Conservation (phyloP, 2,329 filamentous ascomycete species). For the Xylaria sp. region DNA sequence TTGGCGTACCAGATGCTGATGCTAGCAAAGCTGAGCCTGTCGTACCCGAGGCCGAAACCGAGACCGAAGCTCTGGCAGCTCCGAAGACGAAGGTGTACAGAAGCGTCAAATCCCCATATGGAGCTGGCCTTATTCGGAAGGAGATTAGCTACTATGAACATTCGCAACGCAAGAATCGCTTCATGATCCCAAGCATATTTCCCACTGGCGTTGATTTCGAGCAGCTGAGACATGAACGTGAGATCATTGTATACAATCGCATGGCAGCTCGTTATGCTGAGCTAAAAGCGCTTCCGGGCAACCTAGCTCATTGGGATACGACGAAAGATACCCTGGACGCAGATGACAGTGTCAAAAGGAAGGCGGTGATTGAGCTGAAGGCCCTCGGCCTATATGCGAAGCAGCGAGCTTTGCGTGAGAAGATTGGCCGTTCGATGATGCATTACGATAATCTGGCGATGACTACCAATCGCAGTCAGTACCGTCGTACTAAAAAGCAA, state of each 20-base stretch:
- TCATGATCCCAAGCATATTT: constrained; percentile 81
- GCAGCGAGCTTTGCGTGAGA: constrained; percentile 78
- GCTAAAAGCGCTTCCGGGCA: constrained; percentile 76
- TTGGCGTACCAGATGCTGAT: constrained; percentile 34
- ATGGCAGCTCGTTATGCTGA: constrained; percentile 81
- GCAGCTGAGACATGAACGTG: constrained; percentile 77
- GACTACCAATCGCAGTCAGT: constrained; percentile 87
- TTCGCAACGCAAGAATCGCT: constrained; percentile 65
- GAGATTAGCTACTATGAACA: constrained; percentile 77
- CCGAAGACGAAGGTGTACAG: constrained; percentile 55
- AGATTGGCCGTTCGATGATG: constrained; percentile 86
- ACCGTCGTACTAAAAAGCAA: constrained; percentile 95
- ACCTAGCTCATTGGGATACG: constrained; percentile 81
- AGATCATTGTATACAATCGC: constrained; percentile 83
- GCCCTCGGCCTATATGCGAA: constrained; percentile 81
- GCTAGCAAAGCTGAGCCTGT: constrained; percentile 5
- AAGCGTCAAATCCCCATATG: constrained; percentile 70
- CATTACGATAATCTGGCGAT: constrained; percentile 94
- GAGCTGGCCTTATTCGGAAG: constrained; percentile 45
- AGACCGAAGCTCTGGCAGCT: constrained; percentile 31
- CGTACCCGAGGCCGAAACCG: constrained; percentile 21
- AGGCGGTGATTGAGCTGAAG: constrained; percentile 93
- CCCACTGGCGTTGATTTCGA: constrained; percentile 85
- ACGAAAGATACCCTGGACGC: constrained; percentile 60
- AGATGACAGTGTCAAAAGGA: constrained; percentile 79